Evolutionary conservation across 768 basidiomycete genomes (phyloP), one percentile per base, ranked within the genome.

Genomic region (Tulasnella sp.): DNA sequence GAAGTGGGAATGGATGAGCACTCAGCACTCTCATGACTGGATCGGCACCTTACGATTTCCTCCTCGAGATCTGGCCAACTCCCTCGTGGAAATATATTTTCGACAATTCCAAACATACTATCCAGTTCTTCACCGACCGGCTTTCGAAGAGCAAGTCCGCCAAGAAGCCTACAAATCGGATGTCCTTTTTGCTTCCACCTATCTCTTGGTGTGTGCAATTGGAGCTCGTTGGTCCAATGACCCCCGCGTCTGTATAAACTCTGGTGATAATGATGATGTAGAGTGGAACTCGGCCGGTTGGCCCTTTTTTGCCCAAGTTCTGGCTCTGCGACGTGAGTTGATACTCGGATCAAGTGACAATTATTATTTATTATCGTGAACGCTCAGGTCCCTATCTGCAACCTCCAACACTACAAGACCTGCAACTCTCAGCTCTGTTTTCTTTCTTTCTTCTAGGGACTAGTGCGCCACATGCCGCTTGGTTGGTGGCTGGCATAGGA

Each of bases 41-140:
- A 50, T 55, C 27, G 16, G 57, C 35, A 63, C 67, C 34, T 57
- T 62, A 22, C 49, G 60, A 2, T 79, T 83, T 42, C 89, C 87
- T 33, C 75, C 83, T 0, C 59, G 64, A 13, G 79, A 81, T 53
- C 71, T 90, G 39, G 66, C 74, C 12, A 37, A 54, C 6, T 37
- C 57, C 0, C 70, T 91, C 33, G 64, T 86, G 32, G 71, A 79
- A 31, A 64, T 77, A 22, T 89, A 81, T 59, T 93, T 91, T 60
- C 53, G 55, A 1, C 56, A 72, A 29, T 48, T 71, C 53, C 83
- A 88, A 58, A 53, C 70, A n/a, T 67, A 72, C 48, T 58, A 74
- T 0, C 85, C 87, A 1, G 69, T 91, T 3, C 68, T 93, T 4
- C 87, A 90, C 58, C 73, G 78, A 3, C 78, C 77, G 0, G 75